Base-by-base conservation (phyloP, 2,329 filamentous ascomycete genomes). In the Fusarium beomiforme region DNA sequence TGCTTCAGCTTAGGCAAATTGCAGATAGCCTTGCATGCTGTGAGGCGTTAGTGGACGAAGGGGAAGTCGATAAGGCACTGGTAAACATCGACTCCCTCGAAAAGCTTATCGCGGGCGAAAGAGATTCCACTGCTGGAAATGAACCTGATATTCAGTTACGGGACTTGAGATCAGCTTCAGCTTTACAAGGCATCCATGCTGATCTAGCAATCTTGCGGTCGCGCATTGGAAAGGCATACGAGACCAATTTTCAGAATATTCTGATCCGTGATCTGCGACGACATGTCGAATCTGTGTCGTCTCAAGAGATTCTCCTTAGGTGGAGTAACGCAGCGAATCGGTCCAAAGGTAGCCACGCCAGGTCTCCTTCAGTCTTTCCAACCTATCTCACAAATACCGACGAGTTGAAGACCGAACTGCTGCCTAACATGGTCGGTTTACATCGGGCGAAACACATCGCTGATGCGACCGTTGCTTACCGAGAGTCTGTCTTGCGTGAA, bases 161-260 rank as follows among this genome's bases (percentile, higher is more conserved):
- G 43, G 93, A 98, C 81, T 82, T 98, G 34, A 88, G 93, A 71
- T 88, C 89, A 8, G 89, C 97, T 33, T 91, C 90, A 55, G 95
- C 94, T 12, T 84, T 98, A 19, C 91, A 95, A 77, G 92, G 94
- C 0, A 90, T 97, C 17, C 90, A 91, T 59, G 87, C 90, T 44
- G 95, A 97, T 67, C 86, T 99, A 42, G 86, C 89, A 49, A 89
- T 91, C 36, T 83, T 99, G 50, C 90, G 94, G 63, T 89, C 90
- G 70, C 91, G 93, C 5, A 93, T 98, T 63, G 96, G 96, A 24
- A 94, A 92, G 79, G 93, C 91, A 1, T 98, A 95, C 77, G 95
- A 98, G 79, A 84, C 87, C 4, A 90, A 91, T 46, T 97, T 98
- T 75, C 85, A 96, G 33, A 89, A 90, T 64, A 89, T 93, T 31